Evolutionary conservation across 352 stramenopile genomes (phyloP).

Genomic region (Phytophthora multivora): DNA sequence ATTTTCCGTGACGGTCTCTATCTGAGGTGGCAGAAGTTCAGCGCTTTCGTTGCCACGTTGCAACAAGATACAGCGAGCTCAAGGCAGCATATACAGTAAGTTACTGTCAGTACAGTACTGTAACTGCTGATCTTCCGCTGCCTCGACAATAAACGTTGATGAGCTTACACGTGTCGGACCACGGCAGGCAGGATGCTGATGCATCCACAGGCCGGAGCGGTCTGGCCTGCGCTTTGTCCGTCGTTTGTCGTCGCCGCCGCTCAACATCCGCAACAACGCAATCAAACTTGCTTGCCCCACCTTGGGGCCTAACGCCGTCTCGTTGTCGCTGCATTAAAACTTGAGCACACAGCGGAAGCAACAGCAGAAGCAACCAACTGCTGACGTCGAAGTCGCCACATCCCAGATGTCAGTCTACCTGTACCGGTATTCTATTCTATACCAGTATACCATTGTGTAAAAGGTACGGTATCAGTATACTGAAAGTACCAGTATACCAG

Average conservation of each 20-base stretch:
- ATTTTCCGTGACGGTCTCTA: constrained; percentile 10
- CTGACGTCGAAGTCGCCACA: not conserved
- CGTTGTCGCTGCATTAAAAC: constrained; percentile 7
- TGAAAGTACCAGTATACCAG: not conserved
- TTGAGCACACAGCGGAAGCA: not conserved
- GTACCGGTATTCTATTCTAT: not conserved
- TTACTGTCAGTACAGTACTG: too few species aligned
- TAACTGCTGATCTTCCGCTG: constrained; percentile 1
- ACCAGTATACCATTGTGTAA: not conserved
- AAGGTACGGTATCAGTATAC: too few species aligned
- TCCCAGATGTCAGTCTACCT: not conserved
- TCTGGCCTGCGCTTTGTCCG: constrained; percentile 10
- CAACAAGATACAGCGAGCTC: constrained; percentile 3
- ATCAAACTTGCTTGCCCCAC: constrained; percentile 10
- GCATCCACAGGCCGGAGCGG: constrained; percentile 24
- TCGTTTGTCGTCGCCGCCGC: constrained; percentile 13
- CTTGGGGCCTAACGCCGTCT: not conserved
- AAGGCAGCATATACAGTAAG: not conserved
- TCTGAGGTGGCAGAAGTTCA: constrained; percentile 11
- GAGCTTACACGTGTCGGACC: constrained; percentile 12
- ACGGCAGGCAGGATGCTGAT: constrained; percentile 22
- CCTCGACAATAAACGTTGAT: not conserved
- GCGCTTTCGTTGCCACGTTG: constrained; percentile 6
- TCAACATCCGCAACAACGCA: constrained; percentile 1
- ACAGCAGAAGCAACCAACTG: not conserved